A percentile compares a stretch with the other conserved stretches of the same genome.
These are phyloP conservation scores for Ceratobasidium sp. DNA, from an alignment of 1,284 basidiomycete species.

Conservation along the genomic window DNA sequence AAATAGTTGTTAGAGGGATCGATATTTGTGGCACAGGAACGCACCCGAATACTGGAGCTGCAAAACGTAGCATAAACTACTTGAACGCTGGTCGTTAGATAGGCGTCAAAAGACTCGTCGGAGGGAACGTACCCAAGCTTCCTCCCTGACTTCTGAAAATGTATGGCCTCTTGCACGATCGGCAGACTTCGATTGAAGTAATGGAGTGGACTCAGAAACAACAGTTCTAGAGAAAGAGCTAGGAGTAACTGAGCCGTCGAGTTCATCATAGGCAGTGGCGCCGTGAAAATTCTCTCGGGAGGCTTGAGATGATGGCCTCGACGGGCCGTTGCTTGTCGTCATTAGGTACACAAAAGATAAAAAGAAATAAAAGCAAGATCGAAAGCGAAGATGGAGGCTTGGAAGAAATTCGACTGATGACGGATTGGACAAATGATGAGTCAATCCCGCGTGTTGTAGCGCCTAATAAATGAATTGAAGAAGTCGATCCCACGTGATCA, in stretches of 20 bases:
- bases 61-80: constrained; percentile 64
- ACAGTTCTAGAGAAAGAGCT: constrained; percentile 10
- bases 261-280: not conserved
- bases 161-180: not conserved
- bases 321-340: not conserved
- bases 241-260: constrained; percentile 1
- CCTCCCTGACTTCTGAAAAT: constrained; percentile 10
- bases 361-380: not conserved
- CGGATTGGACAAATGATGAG: not conserved
- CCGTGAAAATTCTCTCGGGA: not conserved
- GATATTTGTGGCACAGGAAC: constrained; percentile 47
- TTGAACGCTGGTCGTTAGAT: not conserved
- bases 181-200: constrained; percentile 4
- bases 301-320: constrained; percentile 1
- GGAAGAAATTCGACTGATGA: not conserved
- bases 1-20: not conserved
- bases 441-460: not conserved
- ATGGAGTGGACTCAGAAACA: constrained; percentile 23
- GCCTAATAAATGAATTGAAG: not conserved
- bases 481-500: not conserved
- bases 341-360: not conserved
- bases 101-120: not conserved
- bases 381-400: not conserved
- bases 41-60: constrained; percentile 73
- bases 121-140: constrained; percentile 21